Percentiles rank a stretch among this genome's conserved stretches.
Conservation (phyloP, 140 eudicot species). For the Stevia rebaudiana region DNA sequence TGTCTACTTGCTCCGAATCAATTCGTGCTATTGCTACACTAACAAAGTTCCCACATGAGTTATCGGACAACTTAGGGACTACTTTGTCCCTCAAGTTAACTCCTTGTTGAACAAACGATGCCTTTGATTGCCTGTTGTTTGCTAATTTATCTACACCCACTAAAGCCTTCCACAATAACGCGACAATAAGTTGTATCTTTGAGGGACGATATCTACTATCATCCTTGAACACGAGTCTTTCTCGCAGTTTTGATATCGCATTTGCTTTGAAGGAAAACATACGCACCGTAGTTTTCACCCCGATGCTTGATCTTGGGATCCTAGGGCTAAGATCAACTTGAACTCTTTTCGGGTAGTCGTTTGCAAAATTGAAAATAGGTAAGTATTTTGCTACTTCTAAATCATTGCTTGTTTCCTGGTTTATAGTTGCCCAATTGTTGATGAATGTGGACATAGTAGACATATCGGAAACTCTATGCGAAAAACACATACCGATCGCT, state of each 20-base stretch:
- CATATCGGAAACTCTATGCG: conserved; percentile 1
- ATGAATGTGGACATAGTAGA: not conserved
- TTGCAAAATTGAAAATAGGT: not conserved
- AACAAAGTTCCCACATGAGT: conserved; percentile 21
- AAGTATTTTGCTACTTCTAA: not conserved
- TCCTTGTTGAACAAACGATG: conserved; percentile 12
- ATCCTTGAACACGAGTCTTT: not conserved
- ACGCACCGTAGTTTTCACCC: not conserved
- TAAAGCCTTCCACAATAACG: conserved; percentile 4
- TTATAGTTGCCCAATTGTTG: conserved; percentile 8
- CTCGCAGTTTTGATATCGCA: not conserved
- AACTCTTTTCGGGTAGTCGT: not conserved
- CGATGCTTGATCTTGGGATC: conserved; percentile 4
- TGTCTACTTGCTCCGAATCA: not conserved
- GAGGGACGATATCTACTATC: not conserved
- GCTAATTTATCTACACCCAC: not conserved
- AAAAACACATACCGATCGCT: conserved; percentile 12
- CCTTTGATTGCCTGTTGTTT: not conserved
- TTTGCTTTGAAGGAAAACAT: not conserved
- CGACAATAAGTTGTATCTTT: conserved; percentile 2
- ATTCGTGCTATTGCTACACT: conserved; percentile 1
- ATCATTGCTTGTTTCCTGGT: not conserved
- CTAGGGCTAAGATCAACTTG: not conserved
- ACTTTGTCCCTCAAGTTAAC: conserved; percentile 24
- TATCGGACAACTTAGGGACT: conserved; percentile 14